These are phyloP conservation scores for Fabrea salina DNA, from an alignment of 169 alveolate genomes.

Conservation along the genomic window DNA sequence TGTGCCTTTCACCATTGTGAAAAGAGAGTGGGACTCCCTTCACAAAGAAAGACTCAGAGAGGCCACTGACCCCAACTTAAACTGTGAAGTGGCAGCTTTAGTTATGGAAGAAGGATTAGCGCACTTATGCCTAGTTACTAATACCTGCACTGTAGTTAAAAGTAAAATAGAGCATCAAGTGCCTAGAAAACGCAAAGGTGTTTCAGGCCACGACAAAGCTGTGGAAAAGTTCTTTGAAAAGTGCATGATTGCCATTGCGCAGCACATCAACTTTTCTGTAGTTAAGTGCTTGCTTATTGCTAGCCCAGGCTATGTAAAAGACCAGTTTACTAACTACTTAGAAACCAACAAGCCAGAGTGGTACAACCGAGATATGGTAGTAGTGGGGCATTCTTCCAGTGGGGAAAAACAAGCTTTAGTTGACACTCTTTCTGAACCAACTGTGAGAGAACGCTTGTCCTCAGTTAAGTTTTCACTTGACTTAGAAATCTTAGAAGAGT, in stretches of 20 bases:
- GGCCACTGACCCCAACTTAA: conserved; percentile 42
- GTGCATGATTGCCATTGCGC: conserved; percentile 31
- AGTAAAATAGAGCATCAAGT: conserved; percentile 41
- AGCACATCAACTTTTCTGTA: conserved; percentile 31
- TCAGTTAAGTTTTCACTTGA: conserved; percentile 49
- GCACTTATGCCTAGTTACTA: conserved; percentile 58
- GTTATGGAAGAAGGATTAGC: conserved; percentile 74
- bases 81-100: conserved; percentile 59
- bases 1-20: conserved; percentile 52
- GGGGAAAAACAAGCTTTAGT: conserved; percentile 66
- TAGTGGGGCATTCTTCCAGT: conserved; percentile 61
- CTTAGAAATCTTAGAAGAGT: conserved; percentile 48
- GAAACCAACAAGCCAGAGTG: conserved; percentile 39
- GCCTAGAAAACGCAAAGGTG: conserved; percentile 40
- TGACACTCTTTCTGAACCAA: conserved; percentile 22
- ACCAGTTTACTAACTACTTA: conserved; percentile 52
- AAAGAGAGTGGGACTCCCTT: conserved; percentile 60
- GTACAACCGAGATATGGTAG: conserved; percentile 40
- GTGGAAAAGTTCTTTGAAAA: conserved; percentile 43
- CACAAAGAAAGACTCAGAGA: conserved; percentile 54
- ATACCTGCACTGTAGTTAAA: conserved; percentile 51
- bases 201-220: conserved; percentile 39
- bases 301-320: conserved; percentile 74
- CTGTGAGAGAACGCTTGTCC: conserved; percentile 49
- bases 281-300: conserved; percentile 58